Conservation (phyloP, 331 rosid species). For the Pyracantha coccinea region DNA sequence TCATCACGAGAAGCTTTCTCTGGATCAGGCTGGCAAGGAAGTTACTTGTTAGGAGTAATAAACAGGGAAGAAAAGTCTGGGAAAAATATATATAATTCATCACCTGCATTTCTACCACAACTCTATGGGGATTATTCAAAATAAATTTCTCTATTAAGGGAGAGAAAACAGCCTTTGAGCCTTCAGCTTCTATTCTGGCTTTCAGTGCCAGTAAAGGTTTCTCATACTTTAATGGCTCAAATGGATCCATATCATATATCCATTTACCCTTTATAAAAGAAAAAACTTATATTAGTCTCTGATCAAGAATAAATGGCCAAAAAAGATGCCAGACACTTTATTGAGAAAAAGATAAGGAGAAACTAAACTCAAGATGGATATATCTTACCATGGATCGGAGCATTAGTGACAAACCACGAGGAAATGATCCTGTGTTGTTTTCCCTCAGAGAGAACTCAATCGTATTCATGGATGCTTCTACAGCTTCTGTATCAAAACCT, state of each 20-base stretch:
- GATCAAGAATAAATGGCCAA: slow-evolving; percentile 4
- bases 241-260: slow-evolving; percentile 98
- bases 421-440: slow-evolving; percentile 98
- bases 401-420: slow-evolving; percentile 95
- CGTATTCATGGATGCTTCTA: slow-evolving; percentile 99
- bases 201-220: slow-evolving; percentile 79
- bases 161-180: slow-evolving; percentile 80
- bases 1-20: slow-evolving; percentile 83
- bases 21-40: slow-evolving; percentile 75
- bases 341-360: neutral
- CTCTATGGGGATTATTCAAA: slow-evolving; percentile 79
- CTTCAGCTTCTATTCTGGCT: slow-evolving; percentile 77
- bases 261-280: slow-evolving; percentile 69
- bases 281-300: neutral
- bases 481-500: slow-evolving; percentile 80
- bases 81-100: slow-evolving; percentile 1
- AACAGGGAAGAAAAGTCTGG: neutral
- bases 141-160: slow-evolving; percentile 83
- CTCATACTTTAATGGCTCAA: slow-evolving; percentile 91
- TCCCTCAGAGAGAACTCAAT: slow-evolving; percentile 97
- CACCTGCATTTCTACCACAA: slow-evolving; percentile 97
- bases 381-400: slow-evolving; percentile 83
- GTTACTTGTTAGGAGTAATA: slow-evolving; percentile 13
- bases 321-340: neutral
- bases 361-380: slow-evolving; percentile 1